These are phyloP conservation scores for Durio zibethinus DNA, from an alignment of 345 rosid genomes.

Conservation along the genomic window DNA sequence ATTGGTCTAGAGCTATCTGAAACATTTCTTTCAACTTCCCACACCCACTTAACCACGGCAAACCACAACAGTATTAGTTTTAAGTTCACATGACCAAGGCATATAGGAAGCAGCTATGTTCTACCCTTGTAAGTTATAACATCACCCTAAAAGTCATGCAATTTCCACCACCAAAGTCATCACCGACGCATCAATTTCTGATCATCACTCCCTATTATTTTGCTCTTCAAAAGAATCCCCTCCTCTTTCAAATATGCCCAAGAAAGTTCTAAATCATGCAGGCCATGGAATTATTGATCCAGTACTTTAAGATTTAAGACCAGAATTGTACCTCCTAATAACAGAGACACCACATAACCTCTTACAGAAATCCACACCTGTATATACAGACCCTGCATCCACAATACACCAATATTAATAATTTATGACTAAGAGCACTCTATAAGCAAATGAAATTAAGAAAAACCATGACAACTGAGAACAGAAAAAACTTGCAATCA, in stretches of 20 bases:
- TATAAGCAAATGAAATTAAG: background rate
- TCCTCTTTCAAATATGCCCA: background rate
- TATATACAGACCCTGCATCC: conserved; percentile 82
- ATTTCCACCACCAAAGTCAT: background rate
- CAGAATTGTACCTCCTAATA: conserved; percentile 73
- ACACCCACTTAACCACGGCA: background rate
- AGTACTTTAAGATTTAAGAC: conserved; percentile 15
- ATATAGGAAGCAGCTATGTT: background rate
- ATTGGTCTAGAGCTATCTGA: background rate
- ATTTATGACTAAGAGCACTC: background rate
- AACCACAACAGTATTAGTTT: background rate
- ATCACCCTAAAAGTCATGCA: background rate
- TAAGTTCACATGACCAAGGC: background rate
- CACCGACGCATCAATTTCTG: background rate
- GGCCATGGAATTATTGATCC: background rate
- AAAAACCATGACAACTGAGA: conserved; percentile 1
- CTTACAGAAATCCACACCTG: conserved; percentile 98
- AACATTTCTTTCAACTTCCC: background rate
- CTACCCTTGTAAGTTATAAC: background rate
- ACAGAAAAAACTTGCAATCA: background rate
- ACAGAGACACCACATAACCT: conserved; percentile 96
- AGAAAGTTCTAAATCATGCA: background rate
- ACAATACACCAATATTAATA: background rate
- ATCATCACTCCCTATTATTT: background rate
- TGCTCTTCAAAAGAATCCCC: background rate